phyloP scores from a whole-genome alignment of 1,139 yeast genomes.

The Hyphopichia fennica region DNA sequence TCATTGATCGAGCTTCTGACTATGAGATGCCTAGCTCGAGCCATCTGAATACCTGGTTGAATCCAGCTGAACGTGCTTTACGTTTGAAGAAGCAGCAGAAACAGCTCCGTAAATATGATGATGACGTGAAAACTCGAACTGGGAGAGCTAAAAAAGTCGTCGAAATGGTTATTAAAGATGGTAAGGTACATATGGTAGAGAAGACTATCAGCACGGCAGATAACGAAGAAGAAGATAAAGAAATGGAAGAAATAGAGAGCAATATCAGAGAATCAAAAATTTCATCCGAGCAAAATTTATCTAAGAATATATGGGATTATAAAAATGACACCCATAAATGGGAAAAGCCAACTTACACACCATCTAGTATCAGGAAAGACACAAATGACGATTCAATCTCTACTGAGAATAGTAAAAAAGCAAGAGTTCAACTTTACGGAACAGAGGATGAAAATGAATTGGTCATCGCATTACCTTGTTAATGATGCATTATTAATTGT shows the following conservation, averaged over 20 bases:
- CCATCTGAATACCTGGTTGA: constrained; percentile 71
- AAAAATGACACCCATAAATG: constrained; percentile 53
- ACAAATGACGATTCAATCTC: neutral
- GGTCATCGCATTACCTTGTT: constrained; percentile 15
- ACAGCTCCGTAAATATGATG: constrained; percentile 62
- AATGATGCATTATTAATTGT: neutral
- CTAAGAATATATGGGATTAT: constrained; percentile 53
- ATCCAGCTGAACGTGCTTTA: constrained; percentile 85
- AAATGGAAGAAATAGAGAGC: constrained; percentile 28
- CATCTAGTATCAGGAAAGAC: constrained; percentile 2
- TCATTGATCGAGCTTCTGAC: constrained; percentile 93
- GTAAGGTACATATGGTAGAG: constrained; percentile 68
- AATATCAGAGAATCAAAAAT: constrained; percentile 21
- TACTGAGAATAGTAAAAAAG: constrained; percentile 1
- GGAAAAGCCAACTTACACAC: constrained; percentile 47
- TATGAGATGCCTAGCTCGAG: constrained; percentile 59
- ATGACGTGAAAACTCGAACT: constrained; percentile 52
- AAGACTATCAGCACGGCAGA: constrained; percentile 18
- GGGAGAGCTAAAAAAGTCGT: constrained; percentile 77
- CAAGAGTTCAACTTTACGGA: constrained; percentile 20
- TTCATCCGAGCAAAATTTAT: constrained; percentile 10
- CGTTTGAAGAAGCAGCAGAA: constrained; percentile 80
- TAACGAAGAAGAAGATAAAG: constrained; percentile 19
- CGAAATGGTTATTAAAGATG: constrained; percentile 76
- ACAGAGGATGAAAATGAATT: constrained; percentile 25